Evolutionary conservation across 306 rosid genomes (phyloP).

Genomic region (Glycyrrhiza uralensis): DNA sequence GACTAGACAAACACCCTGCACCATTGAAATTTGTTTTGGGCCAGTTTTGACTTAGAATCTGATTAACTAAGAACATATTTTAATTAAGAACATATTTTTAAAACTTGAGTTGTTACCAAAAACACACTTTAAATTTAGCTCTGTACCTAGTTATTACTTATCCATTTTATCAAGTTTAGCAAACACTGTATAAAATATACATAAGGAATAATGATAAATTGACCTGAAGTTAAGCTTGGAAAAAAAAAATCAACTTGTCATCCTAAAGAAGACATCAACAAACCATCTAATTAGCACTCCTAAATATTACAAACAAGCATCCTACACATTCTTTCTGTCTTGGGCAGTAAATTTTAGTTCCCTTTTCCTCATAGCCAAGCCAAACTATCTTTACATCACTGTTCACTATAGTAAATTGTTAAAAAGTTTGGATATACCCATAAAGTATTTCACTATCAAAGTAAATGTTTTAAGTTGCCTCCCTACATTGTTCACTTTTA

Average conservation of each 20-base stretch:
- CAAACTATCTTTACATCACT: not conserved
- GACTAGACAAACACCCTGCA: not conserved
- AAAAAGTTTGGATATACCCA: not conserved
- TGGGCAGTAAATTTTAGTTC: conserved; percentile 10
- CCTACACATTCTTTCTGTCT: not conserved
- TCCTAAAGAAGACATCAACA: not conserved
- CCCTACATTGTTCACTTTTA: conserved; percentile 7
- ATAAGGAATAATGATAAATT: not conserved
- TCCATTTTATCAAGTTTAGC: not conserved
- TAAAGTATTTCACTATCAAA: conserved; percentile 7
- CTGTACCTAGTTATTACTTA: not conserved
- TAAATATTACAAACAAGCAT: conserved; percentile 15
- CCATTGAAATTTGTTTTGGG: not conserved
- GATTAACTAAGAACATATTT: not conserved
- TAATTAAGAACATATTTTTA: not conserved
- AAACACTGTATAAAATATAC: not conserved
- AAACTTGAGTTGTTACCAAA: not conserved
- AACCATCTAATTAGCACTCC: not conserved
- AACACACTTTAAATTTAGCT: not conserved
- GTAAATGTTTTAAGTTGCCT: not conserved
- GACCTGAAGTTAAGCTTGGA: not conserved
- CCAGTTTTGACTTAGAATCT: not conserved
- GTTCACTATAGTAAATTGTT: not conserved
- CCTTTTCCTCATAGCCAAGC: conserved; percentile 14
- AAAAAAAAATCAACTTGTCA: conserved; percentile 1